Conservation (phyloP, 106 monocot genomes). For the Platanthera zijinensis region DNA sequence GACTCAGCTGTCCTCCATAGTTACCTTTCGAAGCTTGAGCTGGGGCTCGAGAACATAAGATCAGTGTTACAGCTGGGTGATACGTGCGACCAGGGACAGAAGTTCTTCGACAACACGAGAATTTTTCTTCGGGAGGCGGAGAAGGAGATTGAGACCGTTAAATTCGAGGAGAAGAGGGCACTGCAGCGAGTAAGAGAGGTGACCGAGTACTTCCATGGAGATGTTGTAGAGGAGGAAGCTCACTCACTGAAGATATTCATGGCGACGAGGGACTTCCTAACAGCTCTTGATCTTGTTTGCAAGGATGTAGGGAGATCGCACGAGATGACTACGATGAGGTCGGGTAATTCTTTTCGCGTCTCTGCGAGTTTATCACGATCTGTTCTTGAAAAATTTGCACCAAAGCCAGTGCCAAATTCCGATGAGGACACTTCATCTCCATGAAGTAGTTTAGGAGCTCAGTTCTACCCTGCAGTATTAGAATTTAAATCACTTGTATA, state of each 20-base stretch:
- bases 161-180: slow-evolving; percentile 38
- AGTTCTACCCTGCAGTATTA: background rate
- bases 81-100: slow-evolving; percentile 31
- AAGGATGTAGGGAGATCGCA: slow-evolving; percentile 56
- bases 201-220: slow-evolving; percentile 83
- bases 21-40: slow-evolving; percentile 54
- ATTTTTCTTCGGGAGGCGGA: slow-evolving; percentile 42
- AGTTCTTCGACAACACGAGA: slow-evolving; percentile 60
- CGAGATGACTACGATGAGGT: slow-evolving; percentile 47
- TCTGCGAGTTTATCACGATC: slow-evolving; percentile 41
- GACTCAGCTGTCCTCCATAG: slow-evolving; percentile 54
- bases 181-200: slow-evolving; percentile 45
- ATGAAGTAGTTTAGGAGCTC: background rate
- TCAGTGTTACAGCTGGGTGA: slow-evolving; percentile 39
- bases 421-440: slow-evolving; percentile 42
- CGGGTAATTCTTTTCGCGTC: slow-evolving; percentile 59
- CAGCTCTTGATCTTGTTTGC: slow-evolving; percentile 63
- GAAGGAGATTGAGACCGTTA: slow-evolving; percentile 42
- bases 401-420: slow-evolving; percentile 16
- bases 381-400: slow-evolving; percentile 28
- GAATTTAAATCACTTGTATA: slow-evolving; percentile 13
- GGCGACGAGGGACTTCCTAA: slow-evolving; percentile 77
- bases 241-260: slow-evolving; percentile 78
- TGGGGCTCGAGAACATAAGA: slow-evolving; percentile 53
- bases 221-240: slow-evolving; percentile 59